Evolutionary conservation across 108 stramenopile genomes (phyloP).

Genomic region (Nitzschia sp.): DNA sequence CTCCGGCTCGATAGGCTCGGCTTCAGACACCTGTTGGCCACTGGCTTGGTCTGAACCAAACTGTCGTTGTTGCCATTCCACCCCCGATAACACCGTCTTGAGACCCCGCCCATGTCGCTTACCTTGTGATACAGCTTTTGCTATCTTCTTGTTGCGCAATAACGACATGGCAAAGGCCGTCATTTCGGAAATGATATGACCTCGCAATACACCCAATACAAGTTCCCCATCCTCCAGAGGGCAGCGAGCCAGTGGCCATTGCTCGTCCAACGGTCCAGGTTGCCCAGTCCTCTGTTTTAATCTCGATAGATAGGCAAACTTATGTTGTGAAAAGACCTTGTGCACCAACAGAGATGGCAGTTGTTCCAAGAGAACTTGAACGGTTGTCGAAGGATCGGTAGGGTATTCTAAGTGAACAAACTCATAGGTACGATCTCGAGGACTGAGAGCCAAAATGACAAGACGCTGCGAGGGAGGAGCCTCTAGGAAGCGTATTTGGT

Average conservation of each 20-base stretch:
- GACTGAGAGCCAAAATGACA: conserved; percentile 28
- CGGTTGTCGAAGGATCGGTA: conserved; percentile 16
- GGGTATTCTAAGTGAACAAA: conserved; percentile 35
- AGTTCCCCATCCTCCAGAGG: conserved; percentile 12
- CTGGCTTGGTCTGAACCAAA: too few relatives aligned
- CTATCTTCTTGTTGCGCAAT: conserved; percentile 15
- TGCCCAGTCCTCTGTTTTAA: not conserved
- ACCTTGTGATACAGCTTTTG: conserved; percentile 13
- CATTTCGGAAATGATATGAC: not conserved
- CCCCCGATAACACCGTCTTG: conserved; percentile 16
- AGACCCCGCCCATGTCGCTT: conserved; percentile 13
- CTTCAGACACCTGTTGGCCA: too few relatives aligned
- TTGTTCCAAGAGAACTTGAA: conserved; percentile 26
- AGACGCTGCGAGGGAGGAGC: conserved; percentile 1
- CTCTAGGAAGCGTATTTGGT: conserved; percentile 3
- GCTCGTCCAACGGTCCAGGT: not conserved
- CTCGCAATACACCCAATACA: conserved; percentile 3
- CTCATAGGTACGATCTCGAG: conserved; percentile 30
- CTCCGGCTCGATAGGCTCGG: too few relatives aligned
- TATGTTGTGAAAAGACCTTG: conserved; percentile 1
- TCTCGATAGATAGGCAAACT: conserved; percentile 4
- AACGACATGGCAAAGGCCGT: conserved; percentile 10
- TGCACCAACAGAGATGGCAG: conserved; percentile 12
- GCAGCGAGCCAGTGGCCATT: conserved; percentile 1
- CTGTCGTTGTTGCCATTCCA: conserved; percentile 16